These are phyloP conservation scores for Rostrohypoxylon terebratum DNA, from an alignment of 495 filamentous ascomycete species.

Conservation along the genomic window DNA sequence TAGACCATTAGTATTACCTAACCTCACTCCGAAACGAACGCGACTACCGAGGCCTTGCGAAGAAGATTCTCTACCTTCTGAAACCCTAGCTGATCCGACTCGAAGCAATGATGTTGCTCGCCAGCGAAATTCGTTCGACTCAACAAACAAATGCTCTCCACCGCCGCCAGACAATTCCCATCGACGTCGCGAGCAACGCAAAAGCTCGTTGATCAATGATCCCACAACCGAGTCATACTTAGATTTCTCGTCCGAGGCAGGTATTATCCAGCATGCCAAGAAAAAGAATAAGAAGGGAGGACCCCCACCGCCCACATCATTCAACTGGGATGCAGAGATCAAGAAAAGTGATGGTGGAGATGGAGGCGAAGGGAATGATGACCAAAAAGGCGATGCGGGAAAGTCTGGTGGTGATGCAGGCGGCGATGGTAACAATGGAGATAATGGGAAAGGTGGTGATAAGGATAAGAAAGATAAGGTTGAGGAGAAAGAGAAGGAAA, in stretches of 20 bases:
- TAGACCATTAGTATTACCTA: constrained; percentile 40
- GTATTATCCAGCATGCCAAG: constrained; percentile 56
- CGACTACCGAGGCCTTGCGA: constrained; percentile 32
- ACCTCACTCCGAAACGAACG: constrained; percentile 47
- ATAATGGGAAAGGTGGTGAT: constrained; percentile 28
- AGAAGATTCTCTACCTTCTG: constrained; percentile 5
- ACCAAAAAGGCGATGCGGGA: constrained; percentile 51
- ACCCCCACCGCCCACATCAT: background rate
- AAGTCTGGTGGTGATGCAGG: constrained; percentile 41
- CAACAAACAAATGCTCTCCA: constrained; percentile 35
- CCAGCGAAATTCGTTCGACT: constrained; percentile 31
- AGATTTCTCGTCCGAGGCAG: constrained; percentile 60
- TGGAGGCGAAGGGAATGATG: constrained; percentile 41
- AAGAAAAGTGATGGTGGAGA: constrained; percentile 62
- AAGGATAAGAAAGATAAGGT: constrained; percentile 44
- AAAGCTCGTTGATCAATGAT: constrained; percentile 46
- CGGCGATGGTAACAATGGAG: constrained; percentile 48
- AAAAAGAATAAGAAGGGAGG: constrained; percentile 55
- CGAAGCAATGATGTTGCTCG: constrained; percentile 40
- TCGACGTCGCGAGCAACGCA: constrained; percentile 31
- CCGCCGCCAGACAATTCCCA: constrained; percentile 26
- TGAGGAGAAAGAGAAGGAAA: constrained; percentile 44
- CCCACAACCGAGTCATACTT: constrained; percentile 52
- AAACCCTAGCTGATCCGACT: constrained; percentile 24
- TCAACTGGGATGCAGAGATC: constrained; percentile 49